Evolutionary conservation across 805 yeast genomes (phyloP).

Genomic region (Monosporozyma siamensis): DNA sequence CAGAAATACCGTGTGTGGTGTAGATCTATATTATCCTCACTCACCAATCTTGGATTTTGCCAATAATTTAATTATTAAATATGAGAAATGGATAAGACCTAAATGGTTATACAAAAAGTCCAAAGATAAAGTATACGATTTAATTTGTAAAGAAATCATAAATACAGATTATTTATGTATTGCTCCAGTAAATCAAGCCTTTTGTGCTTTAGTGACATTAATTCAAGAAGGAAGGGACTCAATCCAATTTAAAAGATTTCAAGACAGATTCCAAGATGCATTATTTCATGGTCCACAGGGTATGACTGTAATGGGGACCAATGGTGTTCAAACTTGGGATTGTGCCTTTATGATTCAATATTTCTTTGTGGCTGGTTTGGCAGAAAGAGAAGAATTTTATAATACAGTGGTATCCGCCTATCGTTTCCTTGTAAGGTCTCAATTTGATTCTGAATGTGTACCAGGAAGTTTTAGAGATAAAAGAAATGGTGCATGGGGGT

Average conservation of each 20-base stretch:
- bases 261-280: conserved; percentile 60
- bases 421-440: conserved; percentile 68
- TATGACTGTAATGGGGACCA: conserved; percentile 90
- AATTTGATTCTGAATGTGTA: conserved; percentile 71
- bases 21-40: conserved; percentile 92
- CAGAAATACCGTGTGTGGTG: conserved; percentile 81
- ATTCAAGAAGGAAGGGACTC: conserved; percentile 65
- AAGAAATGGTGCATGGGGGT: conserved; percentile 90
- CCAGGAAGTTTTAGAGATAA: conserved; percentile 74
- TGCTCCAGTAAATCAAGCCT: conserved; percentile 89
- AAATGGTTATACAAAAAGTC: conserved; percentile 51
- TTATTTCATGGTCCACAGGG: conserved; percentile 85
- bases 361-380: conserved; percentile 68
- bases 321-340: conserved; percentile 98
- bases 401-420: conserved; percentile 57
- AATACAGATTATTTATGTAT: conserved; percentile 79
- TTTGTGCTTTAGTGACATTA: conserved; percentile 64
- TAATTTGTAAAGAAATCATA: conserved; percentile 60
- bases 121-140: conserved; percentile 45
- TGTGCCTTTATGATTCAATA: conserved; percentile 85
- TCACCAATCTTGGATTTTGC: conserved; percentile 52
- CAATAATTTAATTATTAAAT: conserved; percentile 50
- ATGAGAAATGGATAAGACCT: conserved; percentile 71
- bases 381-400: conserved; percentile 55
- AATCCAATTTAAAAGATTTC: conserved; percentile 43